Percentiles rank a stretch among this genome's conserved stretches.
Conservation (phyloP, 352 stramenopile genomes). For the Globisporangium megalacanthum region DNA sequence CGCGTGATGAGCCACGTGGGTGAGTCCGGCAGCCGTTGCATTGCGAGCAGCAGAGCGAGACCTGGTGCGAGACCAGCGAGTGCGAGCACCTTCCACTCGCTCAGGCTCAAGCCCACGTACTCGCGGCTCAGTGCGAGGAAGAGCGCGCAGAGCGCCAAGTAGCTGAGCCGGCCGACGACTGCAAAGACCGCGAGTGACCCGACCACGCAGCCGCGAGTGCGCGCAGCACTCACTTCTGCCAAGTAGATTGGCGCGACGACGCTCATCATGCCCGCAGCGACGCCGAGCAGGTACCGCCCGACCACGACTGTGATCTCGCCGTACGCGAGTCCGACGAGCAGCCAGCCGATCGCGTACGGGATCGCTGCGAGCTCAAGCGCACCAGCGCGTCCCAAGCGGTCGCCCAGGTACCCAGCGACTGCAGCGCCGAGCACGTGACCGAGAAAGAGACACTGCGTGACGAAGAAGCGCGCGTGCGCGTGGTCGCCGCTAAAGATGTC, state of each 20-base stretch:
- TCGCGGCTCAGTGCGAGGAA: conserved; percentile 59
- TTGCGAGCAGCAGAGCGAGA: conserved; percentile 46
- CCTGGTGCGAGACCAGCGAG: conserved; percentile 44
- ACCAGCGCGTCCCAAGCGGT: conserved; percentile 57
- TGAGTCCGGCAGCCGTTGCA: conserved; percentile 70
- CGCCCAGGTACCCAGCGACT: conserved; percentile 45
- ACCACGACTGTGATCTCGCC: conserved; percentile 61
- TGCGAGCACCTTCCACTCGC: conserved; percentile 71
- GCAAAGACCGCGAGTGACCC: conserved; percentile 35
- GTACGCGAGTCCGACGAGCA: conserved; percentile 59
- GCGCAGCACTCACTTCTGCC: conserved; percentile 59
- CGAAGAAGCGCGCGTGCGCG: conserved; percentile 66
- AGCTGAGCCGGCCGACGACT: conserved; percentile 32
- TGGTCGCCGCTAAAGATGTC: conserved; percentile 75
- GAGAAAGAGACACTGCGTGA: conserved; percentile 55
- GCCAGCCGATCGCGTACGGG: conserved; percentile 67
- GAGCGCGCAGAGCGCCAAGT: conserved; percentile 46
- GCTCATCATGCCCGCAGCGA: conserved; percentile 45
- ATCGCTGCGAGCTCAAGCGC: conserved; percentile 72
- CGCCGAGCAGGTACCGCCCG: conserved; percentile 57
- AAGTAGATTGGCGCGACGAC: conserved; percentile 68
- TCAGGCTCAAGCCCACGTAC: conserved; percentile 77
- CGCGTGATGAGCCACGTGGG: conserved; percentile 70
- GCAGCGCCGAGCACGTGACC: conserved; percentile 59
- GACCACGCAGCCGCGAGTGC: conserved; percentile 52